Conservation (phyloP, 495 filamentous ascomycete genomes). For the Hypomontagnella monticulosa region DNA sequence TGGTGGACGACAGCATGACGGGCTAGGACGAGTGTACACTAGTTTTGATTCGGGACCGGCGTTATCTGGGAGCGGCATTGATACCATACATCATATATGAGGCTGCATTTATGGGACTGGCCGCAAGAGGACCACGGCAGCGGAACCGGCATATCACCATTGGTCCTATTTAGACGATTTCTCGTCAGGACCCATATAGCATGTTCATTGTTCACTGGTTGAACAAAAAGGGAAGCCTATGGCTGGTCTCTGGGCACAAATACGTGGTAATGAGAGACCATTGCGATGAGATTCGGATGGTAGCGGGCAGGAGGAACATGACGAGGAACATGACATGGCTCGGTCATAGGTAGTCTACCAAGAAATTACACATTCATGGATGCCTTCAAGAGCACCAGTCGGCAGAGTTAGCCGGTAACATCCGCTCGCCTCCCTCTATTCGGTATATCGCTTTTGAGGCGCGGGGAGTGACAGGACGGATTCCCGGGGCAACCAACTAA, state of each 20-base stretch:
- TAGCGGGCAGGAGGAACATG: slow-evolving; percentile 23
- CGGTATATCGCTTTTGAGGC: slow-evolving; percentile 17
- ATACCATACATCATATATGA: slow-evolving; percentile 44
- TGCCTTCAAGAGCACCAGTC: slow-evolving; percentile 6
- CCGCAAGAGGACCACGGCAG: slow-evolving; percentile 24
- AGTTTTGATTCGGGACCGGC: slow-evolving; percentile 32
- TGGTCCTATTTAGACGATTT: slow-evolving; percentile 11
- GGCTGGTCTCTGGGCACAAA: slow-evolving; percentile 23
- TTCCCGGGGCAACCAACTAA: slow-evolving; percentile 4
- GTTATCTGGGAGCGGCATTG: slow-evolving; percentile 42
- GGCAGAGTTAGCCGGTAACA: slow-evolving; percentile 1
- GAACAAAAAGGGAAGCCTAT: slow-evolving; percentile 25
- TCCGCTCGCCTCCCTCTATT: not conserved
- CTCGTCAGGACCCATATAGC: slow-evolving; percentile 7
- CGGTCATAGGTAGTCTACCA: slow-evolving; percentile 36
- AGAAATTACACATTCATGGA: slow-evolving; percentile 24
- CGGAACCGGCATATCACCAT: slow-evolving; percentile 30
- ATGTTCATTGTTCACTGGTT: slow-evolving; percentile 39
- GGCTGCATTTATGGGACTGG: slow-evolving; percentile 38
- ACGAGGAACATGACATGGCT: slow-evolving; percentile 13
- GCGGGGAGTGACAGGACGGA: slow-evolving; percentile 2
- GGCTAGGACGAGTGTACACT: slow-evolving; percentile 23
- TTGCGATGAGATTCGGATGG: slow-evolving; percentile 7
- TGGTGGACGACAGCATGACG: slow-evolving; percentile 35
- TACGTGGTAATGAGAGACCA: slow-evolving; percentile 30